Evolutionary conservation across 108 stramenopile species (phyloP).

Genomic region (Cyclotella choctawhatcheeana): DNA sequence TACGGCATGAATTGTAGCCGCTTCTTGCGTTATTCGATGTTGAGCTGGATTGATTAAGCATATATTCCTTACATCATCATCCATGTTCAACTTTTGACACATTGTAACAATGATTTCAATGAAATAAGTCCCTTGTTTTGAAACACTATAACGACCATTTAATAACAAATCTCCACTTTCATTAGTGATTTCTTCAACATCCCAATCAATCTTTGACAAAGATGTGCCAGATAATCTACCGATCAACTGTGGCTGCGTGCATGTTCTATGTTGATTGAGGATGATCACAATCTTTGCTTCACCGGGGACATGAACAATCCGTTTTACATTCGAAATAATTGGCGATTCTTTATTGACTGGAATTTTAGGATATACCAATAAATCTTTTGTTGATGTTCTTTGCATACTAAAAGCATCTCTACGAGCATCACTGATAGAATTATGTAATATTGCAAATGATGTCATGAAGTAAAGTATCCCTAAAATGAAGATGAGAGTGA

Average conservation of each 20-base stretch:
- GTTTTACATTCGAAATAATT: neutral
- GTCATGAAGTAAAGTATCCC: too few species aligned
- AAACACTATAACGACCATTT: neutral
- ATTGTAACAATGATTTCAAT: conserved; percentile 8
- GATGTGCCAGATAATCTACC: neutral
- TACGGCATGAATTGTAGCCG: neutral
- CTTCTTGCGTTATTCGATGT: conserved; percentile 3
- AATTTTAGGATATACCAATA: neutral
- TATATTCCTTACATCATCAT: neutral
- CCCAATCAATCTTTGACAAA: conserved; percentile 4
- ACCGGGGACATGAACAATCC: neutral
- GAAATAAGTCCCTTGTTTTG: neutral
- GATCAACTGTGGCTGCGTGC: neutral
- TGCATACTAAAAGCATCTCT: too few species aligned
- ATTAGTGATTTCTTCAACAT: neutral
- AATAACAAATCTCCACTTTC: neutral
- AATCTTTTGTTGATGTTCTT: too few species aligned
- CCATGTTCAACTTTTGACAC: neutral
- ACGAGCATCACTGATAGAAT: too few species aligned
- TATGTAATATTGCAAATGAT: too few species aligned
- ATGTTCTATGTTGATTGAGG: neutral
- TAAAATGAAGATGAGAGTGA: too few species aligned
- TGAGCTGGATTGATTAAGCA: conserved; percentile 3
- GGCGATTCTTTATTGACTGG: neutral
- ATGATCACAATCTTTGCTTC: neutral